Evolutionary conservation across 768 basidiomycete species (phyloP).

Genomic region (Brasilioporus rufonigricans): DNA sequence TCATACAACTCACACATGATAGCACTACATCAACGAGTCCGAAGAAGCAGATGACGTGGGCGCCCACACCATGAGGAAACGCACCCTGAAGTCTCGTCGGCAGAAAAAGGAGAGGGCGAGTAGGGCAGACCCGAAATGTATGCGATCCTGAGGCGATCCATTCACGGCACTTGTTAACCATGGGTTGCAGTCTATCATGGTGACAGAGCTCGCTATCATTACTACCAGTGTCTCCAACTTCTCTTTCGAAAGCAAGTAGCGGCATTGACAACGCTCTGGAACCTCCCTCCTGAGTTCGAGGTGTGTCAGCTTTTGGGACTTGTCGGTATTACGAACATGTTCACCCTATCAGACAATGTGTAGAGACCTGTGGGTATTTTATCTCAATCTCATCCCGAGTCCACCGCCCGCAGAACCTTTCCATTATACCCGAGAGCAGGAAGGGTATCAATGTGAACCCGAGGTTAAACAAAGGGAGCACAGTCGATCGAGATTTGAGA

Average conservation of each 20-base stretch:
- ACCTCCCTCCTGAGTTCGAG: constrained; percentile 79
- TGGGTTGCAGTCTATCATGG: constrained; percentile 74
- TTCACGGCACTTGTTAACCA: not conserved
- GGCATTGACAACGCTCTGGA: constrained; percentile 60
- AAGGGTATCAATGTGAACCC: constrained; percentile 13
- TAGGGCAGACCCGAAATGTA: constrained; percentile 61
- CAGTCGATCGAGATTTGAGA: constrained; percentile 13
- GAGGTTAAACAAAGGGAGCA: not conserved
- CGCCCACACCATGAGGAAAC: constrained; percentile 61
- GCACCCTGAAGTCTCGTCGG: constrained; percentile 57
- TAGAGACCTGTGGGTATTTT: constrained; percentile 76
- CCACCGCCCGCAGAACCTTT: constrained; percentile 64
- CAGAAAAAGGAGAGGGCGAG: constrained; percentile 50
- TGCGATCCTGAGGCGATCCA: constrained; percentile 13
- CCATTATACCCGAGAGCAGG: constrained; percentile 42
- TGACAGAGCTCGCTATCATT: constrained; percentile 70
- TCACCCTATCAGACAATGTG: constrained; percentile 54
- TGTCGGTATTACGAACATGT: constrained; percentile 2
- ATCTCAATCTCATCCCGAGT: constrained; percentile 59
- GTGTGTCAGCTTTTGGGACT: constrained; percentile 36
- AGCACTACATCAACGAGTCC: constrained; percentile 85
- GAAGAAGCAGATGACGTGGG: constrained; percentile 65
- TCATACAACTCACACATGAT: not conserved
- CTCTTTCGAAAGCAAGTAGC: constrained; percentile 75
- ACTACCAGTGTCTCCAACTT: constrained; percentile 82